These are phyloP conservation scores for Pseudogymnoascus sp. DNA, from an alignment of 2,329 filamentous ascomycete species.

Conservation along the genomic window DNA sequence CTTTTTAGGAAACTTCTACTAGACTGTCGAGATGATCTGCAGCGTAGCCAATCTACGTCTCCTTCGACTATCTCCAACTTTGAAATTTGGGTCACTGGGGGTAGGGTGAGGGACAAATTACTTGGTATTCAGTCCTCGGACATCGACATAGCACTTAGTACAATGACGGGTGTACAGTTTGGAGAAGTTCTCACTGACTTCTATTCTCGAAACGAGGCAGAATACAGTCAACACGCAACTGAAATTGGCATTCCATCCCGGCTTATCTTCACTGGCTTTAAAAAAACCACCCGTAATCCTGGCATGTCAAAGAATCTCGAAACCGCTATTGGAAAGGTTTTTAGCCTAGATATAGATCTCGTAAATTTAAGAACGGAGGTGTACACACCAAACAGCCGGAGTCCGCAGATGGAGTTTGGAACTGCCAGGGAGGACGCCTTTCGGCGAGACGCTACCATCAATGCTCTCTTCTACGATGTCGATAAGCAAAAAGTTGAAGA, in stretches of 20 bases:
- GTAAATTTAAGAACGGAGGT: conserved; percentile 5
- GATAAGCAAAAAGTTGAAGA: conserved; percentile 70
- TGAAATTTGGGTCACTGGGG: background rate
- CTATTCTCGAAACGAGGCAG: background rate
- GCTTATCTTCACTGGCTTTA: background rate
- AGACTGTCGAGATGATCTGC: background rate
- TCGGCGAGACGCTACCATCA: conserved; percentile 86
- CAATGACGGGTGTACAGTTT: background rate
- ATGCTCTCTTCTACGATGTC: conserved; percentile 87
- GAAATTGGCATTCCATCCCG: background rate
- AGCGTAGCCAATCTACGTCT: background rate
- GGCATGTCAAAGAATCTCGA: background rate
- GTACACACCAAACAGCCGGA: conserved; percentile 52
- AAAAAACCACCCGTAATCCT: background rate
- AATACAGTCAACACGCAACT: background rate
- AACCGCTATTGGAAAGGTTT: background rate
- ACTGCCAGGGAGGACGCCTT: conserved; percentile 78
- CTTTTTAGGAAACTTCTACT: background rate
- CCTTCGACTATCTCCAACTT: background rate
- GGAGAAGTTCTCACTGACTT: background rate
- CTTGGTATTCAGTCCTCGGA: background rate
- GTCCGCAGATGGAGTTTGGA: conserved; percentile 83
- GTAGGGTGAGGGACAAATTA: background rate
- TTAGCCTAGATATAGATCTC: background rate
- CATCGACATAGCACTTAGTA: background rate